Evolutionary conservation across 352 stramenopile genomes (phyloP).

Genomic region (Phytophthora tentaculata): DNA sequence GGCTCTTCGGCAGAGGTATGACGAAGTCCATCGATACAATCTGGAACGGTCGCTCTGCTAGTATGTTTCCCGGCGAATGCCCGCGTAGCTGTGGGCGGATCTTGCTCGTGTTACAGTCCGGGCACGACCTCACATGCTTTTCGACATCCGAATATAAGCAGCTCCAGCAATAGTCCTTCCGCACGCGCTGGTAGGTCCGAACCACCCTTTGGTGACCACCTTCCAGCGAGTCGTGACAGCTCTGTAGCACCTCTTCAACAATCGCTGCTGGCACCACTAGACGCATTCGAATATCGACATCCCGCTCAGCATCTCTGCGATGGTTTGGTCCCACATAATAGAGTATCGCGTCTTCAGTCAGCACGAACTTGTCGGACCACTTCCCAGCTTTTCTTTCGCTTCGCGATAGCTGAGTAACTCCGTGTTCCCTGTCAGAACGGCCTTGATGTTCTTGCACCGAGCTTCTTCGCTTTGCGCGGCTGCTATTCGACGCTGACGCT

Average conservation of each 20-base stretch:
- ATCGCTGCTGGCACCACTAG: not conserved
- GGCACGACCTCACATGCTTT: not conserved
- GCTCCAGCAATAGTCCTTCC: not conserved
- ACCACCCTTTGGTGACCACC: not conserved
- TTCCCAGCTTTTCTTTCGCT: not conserved
- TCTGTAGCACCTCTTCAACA: not conserved
- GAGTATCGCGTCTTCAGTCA: not conserved
- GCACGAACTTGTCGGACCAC: not conserved
- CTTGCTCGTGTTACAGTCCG: not conserved
- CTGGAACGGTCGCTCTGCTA: not conserved
- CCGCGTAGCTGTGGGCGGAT: not conserved
- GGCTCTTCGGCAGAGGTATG: not conserved
- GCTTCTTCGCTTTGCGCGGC: not conserved
- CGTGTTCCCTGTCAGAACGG: not conserved
- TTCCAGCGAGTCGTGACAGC: not conserved
- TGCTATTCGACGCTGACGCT: not conserved
- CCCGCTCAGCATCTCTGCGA: not conserved
- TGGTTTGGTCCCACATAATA: not conserved
- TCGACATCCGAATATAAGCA: not conserved
- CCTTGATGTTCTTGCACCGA: not conserved
- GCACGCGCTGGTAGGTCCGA: not conserved
- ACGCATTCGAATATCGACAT: not conserved
- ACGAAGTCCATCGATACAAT: conserved; percentile 1
- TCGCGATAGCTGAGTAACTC: not conserved
- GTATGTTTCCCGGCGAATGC: not conserved